A percentile compares a stretch with the other conserved stretches of the same genome.
Conservation (phyloP, 768 basidiomycete genomes). For the Lactarius sanguifluus region DNA sequence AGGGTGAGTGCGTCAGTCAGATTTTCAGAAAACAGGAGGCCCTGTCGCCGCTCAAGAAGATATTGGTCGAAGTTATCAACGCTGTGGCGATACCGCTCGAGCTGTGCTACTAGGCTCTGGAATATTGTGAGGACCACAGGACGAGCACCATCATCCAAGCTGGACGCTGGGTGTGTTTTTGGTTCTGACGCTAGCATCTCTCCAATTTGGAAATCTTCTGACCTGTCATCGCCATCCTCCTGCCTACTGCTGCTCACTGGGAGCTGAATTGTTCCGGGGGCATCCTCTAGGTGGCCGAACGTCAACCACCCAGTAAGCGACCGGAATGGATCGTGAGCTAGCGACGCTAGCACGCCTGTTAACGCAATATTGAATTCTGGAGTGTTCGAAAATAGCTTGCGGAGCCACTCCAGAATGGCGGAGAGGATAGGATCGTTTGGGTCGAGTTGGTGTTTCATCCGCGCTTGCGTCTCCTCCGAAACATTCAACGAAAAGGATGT, state of each 20-base stretch:
- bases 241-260: slow-evolving; percentile 30
- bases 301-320: slow-evolving; percentile 89
- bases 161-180: slow-evolving; percentile 60
- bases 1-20: slow-evolving; percentile 84
- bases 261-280: slow-evolving; percentile 26
- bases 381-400: slow-evolving; percentile 80
- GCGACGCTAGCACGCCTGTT: slow-evolving; percentile 74
- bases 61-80: slow-evolving; percentile 83
- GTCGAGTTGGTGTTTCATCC: slow-evolving; percentile 71
- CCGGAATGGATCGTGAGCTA: slow-evolving; percentile 84
- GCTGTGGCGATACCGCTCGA: slow-evolving; percentile 73
- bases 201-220: slow-evolving; percentile 74
- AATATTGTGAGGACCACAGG: slow-evolving; percentile 83
- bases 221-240: slow-evolving; percentile 74
- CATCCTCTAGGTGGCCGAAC: slow-evolving; percentile 51
- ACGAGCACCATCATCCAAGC: slow-evolving; percentile 67
- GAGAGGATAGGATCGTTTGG: slow-evolving; percentile 75
- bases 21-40: slow-evolving; percentile 89
- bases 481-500: slow-evolving; percentile 51
- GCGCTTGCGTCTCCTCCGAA: slow-evolving; percentile 42
- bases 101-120: slow-evolving; percentile 74
- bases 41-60: slow-evolving; percentile 82
- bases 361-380: slow-evolving; percentile 87
- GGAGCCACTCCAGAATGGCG: slow-evolving; percentile 64
- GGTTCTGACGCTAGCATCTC: slow-evolving; percentile 59